Base-by-base conservation (phyloP, 1,139 yeast species). In the Blastobotrys capitulatus region DNA sequence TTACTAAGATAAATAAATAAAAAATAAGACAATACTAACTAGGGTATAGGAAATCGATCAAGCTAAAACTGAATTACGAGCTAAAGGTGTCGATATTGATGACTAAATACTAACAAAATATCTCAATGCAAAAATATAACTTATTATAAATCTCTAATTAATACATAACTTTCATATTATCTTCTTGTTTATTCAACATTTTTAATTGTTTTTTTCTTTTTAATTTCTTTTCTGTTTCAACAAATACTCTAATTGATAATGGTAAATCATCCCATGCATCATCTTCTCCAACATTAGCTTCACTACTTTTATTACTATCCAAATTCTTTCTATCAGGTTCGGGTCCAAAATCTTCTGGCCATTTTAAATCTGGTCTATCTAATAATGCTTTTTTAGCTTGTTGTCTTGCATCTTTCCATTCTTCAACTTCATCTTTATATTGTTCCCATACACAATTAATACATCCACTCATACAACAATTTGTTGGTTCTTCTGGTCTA, bases 391-490 rank as follows among this genome's bases (percentile, higher is more conserved):
- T 52, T 0, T 84, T 86, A 0, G 96, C 97, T 52, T 73, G 65
- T 44, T 68, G 67, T 32, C 95, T 73, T 59, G 74, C 69, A 1
- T 57, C 64, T 59, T 80, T 79, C 96, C 96, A 92, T 26, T 88
- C 89, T 56, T 80, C 82, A 46, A 90, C 61, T 64, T 92, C 97
- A 49, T 90, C 97, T 58, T 85, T 83, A 65, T 80, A 92, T 50
- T 86, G 70, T 59, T 90, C 97, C 97, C 97, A 92, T 1, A 92
- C 97, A 67, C 98, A 92, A 66, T 90, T 87, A 38, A 88, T 81
- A 66, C 98, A 92, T 1, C 98, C 98, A 55, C 95, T 83, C 96
- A 89, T 89, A 66, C 98, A 92, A 66, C 98, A 92, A 65, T 90
- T 89, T 60, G 89, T 95, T 2, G 97, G 97, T 60, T 88, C 96